A percentile compares a stretch with the other conserved stretches of the same genome.
Conservation (phyloP, 768 basidiomycete species). For the Naganishia vishniacii region DNA sequence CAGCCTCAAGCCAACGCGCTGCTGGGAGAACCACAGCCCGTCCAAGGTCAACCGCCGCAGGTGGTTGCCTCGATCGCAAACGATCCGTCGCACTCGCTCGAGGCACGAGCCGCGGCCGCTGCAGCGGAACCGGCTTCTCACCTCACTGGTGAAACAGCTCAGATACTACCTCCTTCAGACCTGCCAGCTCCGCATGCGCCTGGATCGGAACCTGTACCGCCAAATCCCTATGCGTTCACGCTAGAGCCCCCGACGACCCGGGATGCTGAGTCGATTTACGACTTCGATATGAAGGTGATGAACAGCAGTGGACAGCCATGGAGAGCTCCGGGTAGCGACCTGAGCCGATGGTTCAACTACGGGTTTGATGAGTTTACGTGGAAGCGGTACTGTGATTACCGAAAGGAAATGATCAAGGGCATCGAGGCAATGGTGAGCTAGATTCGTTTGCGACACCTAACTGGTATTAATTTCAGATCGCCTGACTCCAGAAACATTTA, state of each 20-base stretch:
- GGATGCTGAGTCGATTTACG: constrained; percentile 58
- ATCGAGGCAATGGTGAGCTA: constrained; percentile 36
- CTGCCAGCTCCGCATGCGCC: constrained; percentile 43
- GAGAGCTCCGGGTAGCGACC: constrained; percentile 83
- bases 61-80: constrained; percentile 3
- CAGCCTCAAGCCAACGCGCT: background rate
- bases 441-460: constrained; percentile 14
- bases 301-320: constrained; percentile 73
- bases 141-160: constrained; percentile 24
- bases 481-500: constrained; percentile 3
- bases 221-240: constrained; percentile 63
- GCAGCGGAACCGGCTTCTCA: constrained; percentile 2
- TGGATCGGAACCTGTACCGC: constrained; percentile 72
- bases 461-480: constrained; percentile 21
- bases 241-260: constrained; percentile 44
- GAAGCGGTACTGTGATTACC: constrained; percentile 65
- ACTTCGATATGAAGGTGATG: constrained; percentile 62
- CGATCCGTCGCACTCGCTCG: constrained; percentile 5
- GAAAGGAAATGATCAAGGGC: constrained; percentile 46
- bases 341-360: constrained; percentile 98
- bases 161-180: constrained; percentile 37
- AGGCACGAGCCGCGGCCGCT: background rate
- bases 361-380: constrained; percentile 96
- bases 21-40: background rate
- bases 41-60: constrained; percentile 3